phyloP scores from a whole-genome alignment of 2,329 filamentous ascomycete species.

The Penicillium brasilianum region DNA sequence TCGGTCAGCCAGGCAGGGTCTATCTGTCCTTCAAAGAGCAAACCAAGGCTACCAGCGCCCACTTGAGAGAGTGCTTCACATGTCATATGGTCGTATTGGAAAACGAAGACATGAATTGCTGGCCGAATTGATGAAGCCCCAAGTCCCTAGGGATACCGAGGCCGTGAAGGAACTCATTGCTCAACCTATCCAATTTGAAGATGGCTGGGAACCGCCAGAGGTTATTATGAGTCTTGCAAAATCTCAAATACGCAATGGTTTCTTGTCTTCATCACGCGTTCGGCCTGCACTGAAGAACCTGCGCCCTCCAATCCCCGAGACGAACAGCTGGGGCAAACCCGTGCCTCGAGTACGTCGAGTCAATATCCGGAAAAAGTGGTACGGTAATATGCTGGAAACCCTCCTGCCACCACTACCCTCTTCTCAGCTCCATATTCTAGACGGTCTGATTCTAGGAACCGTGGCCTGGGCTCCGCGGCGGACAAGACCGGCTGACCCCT shows the following conservation, averaged over 20 bases:
- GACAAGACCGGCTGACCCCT: conserved; percentile 28
- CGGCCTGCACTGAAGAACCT: conserved; percentile 32
- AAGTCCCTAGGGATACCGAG: conserved; percentile 31
- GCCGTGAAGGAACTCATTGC: conserved; percentile 28
- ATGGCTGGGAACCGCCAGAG: conserved; percentile 43
- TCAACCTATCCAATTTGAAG: conserved; percentile 28
- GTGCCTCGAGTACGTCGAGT: conserved; percentile 36
- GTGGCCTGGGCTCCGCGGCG: conserved; percentile 39
- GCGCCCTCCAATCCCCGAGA: conserved; percentile 40
- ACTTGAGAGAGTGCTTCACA: conserved; percentile 58
- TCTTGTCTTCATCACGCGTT: conserved; percentile 31
- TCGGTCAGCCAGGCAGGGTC: conserved; percentile 38
- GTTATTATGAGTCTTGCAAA: conserved; percentile 41
- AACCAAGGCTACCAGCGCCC: conserved; percentile 60
- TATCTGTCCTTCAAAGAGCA: conserved; percentile 56
- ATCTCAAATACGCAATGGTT: conserved; percentile 40
- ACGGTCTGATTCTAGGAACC: conserved; percentile 40
- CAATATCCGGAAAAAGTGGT: conserved; percentile 48
- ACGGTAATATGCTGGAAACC: conserved; percentile 34
- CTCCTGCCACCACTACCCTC: conserved; percentile 48
- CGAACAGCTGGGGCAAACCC: conserved; percentile 45
- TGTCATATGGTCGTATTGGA: conserved; percentile 64
- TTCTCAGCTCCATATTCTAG: conserved; percentile 41
- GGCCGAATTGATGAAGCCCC: conserved; percentile 36
- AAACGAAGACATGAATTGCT: conserved; percentile 57